phyloP scores from a whole-genome alignment of 1,284 basidiomycete species.

The Trametes pubescens region DNA sequence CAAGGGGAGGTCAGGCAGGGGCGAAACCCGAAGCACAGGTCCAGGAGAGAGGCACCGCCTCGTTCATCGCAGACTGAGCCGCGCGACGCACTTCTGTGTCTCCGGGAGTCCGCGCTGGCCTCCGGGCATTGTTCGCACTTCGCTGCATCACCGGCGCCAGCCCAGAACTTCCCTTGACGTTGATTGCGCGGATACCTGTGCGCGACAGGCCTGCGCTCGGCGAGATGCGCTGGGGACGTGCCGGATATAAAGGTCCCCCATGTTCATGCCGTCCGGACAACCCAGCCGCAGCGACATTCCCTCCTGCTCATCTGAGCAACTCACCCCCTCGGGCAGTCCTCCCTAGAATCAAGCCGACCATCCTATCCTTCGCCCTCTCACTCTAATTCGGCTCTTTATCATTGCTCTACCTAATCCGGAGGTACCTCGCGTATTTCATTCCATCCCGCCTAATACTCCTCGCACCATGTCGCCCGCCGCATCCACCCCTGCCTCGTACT shows the following conservation, averaged over 20 bases:
- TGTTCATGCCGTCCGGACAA: constrained; percentile 14
- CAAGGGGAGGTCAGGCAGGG: not conserved
- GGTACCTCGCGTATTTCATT: constrained; percentile 5
- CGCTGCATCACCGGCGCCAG: constrained; percentile 23
- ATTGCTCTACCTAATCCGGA: constrained; percentile 11
- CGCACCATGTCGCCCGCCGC: constrained; percentile 29
- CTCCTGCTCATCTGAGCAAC: constrained; percentile 22
- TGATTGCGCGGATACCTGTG: constrained; percentile 33
- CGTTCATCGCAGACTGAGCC: not conserved
- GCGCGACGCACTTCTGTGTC: constrained; percentile 12
- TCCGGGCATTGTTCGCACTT: constrained; percentile 3
- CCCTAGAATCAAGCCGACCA: constrained; percentile 12
- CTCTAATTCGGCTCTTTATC: constrained; percentile 9
- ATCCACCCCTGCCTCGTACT: constrained; percentile 26
- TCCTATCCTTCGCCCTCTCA: not conserved
- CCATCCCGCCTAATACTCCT: constrained; percentile 4
- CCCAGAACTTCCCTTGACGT: constrained; percentile 29
- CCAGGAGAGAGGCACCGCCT: constrained; percentile 16
- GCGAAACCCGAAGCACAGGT: constrained; percentile 17
- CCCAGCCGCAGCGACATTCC: constrained; percentile 25
- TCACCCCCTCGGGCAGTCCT: not conserved
- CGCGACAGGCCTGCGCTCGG: constrained; percentile 20
- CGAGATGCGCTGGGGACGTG: constrained; percentile 19
- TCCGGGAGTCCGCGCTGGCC: constrained; percentile 15
- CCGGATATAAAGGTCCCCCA: constrained; percentile 17